phyloP scores from a whole-genome alignment of 352 stramenopile genomes.

The Peronosclerospora sorghi region DNA sequence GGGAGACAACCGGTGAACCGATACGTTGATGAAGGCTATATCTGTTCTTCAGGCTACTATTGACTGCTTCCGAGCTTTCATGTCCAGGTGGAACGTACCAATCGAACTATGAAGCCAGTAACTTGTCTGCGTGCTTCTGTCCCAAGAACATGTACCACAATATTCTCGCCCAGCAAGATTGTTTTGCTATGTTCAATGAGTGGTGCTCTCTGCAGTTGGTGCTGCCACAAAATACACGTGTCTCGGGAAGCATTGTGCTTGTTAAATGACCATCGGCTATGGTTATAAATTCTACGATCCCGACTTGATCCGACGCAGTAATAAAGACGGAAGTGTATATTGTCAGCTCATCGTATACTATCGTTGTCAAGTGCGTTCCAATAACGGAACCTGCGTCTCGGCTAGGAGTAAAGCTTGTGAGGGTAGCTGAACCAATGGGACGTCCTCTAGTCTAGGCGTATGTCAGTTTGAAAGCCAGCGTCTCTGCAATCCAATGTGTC shows the following conservation, averaged over 20 bases:
- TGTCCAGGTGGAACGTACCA: slow-evolving; percentile 82
- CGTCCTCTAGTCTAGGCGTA: slow-evolving; percentile 63
- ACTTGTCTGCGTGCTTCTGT: slow-evolving; percentile 59
- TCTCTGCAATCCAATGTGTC: slow-evolving; percentile 77
- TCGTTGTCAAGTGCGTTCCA: slow-evolving; percentile 77
- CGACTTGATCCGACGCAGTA: slow-evolving; percentile 66
- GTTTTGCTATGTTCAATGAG: slow-evolving; percentile 84
- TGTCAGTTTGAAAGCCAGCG: slow-evolving; percentile 80
- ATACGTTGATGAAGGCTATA: slow-evolving; percentile 72
- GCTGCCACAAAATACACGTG: slow-evolving; percentile 72
- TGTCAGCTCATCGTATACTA: slow-evolving; percentile 89
- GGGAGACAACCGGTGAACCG: slow-evolving; percentile 49
- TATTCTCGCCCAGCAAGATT: slow-evolving; percentile 41
- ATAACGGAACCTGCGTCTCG: slow-evolving; percentile 54
- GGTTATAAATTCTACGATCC: slow-evolving; percentile 88
- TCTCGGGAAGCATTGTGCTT: slow-evolving; percentile 79
- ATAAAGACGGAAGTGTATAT: slow-evolving; percentile 79
- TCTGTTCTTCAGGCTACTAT: slow-evolving; percentile 68
- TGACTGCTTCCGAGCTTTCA: slow-evolving; percentile 39
- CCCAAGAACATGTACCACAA: slow-evolving; percentile 75
- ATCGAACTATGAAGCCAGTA: slow-evolving; percentile 25
- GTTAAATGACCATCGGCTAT: slow-evolving; percentile 85
- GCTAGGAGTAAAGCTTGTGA: slow-evolving; percentile 31
- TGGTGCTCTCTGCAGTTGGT: slow-evolving; percentile 32
- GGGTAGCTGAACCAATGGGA: slow-evolving; percentile 51